A percentile compares a stretch with the other conserved stretches of the same genome.
Evolutionary conservation across 169 alveolate species (phyloP).

Genomic region (Eimeria falciformis): DNA sequence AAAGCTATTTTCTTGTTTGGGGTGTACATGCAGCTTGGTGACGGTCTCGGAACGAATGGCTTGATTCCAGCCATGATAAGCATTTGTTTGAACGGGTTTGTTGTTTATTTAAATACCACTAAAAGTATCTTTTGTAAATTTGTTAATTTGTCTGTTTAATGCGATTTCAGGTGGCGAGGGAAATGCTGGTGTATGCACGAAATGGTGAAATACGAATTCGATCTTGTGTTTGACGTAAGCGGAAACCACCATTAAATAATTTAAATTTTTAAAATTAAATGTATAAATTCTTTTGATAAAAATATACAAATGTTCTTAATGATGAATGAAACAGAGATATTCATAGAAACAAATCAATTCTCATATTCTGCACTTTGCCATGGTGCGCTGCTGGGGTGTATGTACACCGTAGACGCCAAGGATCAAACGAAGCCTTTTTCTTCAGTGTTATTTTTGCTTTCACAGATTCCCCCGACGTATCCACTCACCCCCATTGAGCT

Average conservation of each 20-base stretch:
- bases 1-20: no score
- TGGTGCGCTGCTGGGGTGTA: no score
- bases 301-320: not conserved
- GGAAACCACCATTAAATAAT: not conserved
- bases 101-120: no score
- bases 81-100: not conserved
- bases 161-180: constrained; percentile 94
- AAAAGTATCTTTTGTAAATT: not conserved
- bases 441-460: not conserved
- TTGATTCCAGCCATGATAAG: not conserved
- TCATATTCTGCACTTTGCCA: no score
- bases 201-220: constrained; percentile 93
- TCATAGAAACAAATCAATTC: not conserved
- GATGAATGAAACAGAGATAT: not conserved
- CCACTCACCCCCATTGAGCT: constrained; percentile 97
- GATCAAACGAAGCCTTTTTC: not conserved
- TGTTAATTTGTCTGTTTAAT: not conserved
- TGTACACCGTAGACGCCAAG: no score
- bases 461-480: constrained; percentile 95
- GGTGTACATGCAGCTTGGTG: no score
- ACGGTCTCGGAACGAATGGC: no score
- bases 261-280: not conserved
- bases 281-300: not conserved
- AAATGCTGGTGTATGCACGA: constrained; percentile 97
- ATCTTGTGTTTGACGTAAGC: constrained; percentile 92